Evolutionary conservation across 306 rosid species (phyloP).

Genomic region (Casuarina glauca): DNA sequence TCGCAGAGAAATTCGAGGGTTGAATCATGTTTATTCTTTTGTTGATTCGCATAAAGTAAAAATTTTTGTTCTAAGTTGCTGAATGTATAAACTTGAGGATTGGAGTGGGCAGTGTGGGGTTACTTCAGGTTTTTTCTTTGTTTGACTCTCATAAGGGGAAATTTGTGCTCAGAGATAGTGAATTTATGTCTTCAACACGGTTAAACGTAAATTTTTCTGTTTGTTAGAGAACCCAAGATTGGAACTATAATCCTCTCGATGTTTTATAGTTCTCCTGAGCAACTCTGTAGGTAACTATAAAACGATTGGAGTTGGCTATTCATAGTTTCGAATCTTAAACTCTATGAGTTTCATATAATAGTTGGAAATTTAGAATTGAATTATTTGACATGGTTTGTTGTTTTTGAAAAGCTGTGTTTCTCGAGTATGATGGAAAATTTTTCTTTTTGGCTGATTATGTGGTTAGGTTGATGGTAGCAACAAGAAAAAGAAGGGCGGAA

Average conservation of each 20-base stretch:
- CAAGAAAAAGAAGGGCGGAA: slow-evolving; percentile 62
- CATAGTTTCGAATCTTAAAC: not conserved
- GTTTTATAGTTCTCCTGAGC: not conserved
- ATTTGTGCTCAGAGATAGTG: not conserved
- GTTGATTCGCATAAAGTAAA: not conserved
- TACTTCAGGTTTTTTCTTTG: not conserved
- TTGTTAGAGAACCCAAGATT: not conserved
- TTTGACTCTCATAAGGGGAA: not conserved
- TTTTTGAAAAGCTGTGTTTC: not conserved
- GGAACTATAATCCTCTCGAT: not conserved
- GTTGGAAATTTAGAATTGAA: not conserved
- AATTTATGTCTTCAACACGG: not conserved
- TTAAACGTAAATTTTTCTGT: not conserved
- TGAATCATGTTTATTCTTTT: not conserved
- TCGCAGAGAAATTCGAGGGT: not conserved
- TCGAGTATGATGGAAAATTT: not conserved
- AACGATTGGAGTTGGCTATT: slow-evolving; percentile 1
- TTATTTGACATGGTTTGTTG: not conserved
- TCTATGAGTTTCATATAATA: not conserved
- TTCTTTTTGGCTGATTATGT: slow-evolving; percentile 18
- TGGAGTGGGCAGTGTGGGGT: not conserved
- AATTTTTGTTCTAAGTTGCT: not conserved
- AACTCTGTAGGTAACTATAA: not conserved
- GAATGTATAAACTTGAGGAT: not conserved
- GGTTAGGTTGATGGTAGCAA: slow-evolving; percentile 64